Percentiles rank a stretch among this genome's conserved stretches.
Evolutionary conservation across 352 stramenopile genomes (phyloP).

Genomic region (Peronospora tabacina): DNA sequence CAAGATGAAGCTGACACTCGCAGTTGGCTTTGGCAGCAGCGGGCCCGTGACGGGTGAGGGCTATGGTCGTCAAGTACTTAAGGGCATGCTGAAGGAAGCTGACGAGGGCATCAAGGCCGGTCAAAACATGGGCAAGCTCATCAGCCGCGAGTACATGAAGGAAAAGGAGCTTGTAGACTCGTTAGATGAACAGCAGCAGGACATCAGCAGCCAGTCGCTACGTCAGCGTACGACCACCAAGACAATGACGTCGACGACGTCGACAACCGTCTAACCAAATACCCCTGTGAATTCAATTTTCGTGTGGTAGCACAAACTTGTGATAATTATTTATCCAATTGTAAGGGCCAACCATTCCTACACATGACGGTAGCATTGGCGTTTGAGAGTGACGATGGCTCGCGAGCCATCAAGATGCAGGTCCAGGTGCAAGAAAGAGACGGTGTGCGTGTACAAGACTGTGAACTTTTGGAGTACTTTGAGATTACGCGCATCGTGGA

Average conservation of each 20-base stretch:
- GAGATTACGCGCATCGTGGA: constrained; percentile 49
- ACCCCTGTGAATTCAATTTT: constrained; percentile 18
- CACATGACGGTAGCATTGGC: constrained; percentile 62
- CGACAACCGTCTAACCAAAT: constrained; percentile 14
- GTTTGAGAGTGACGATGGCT: constrained; percentile 80
- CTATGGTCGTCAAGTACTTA: constrained; percentile 60
- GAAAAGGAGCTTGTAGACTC: constrained; percentile 41
- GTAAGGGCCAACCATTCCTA: constrained; percentile 2
- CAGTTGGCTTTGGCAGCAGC: constrained; percentile 73
- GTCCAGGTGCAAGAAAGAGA: constrained; percentile 50
- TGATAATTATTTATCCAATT: constrained; percentile 1
- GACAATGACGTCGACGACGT: constrained; percentile 17
- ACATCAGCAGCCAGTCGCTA: constrained; percentile 26
- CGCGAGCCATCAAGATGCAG: constrained; percentile 59
- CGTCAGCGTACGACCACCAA: constrained; percentile 41
- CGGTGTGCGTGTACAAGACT: constrained; percentile 37
- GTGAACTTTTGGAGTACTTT: constrained; percentile 50
- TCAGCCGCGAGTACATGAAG: constrained; percentile 61
- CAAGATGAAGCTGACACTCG: constrained; percentile 80
- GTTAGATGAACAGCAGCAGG: constrained; percentile 28
- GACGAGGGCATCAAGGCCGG: constrained; percentile 44
- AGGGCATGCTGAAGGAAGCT: constrained; percentile 61
- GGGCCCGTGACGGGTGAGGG: constrained; percentile 64
- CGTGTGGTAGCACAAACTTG: constrained; percentile 8
- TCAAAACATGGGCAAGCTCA: constrained; percentile 71